Base-by-base conservation (phyloP, 768 basidiomycete species). In the Hemileccinum rubropunctum region DNA sequence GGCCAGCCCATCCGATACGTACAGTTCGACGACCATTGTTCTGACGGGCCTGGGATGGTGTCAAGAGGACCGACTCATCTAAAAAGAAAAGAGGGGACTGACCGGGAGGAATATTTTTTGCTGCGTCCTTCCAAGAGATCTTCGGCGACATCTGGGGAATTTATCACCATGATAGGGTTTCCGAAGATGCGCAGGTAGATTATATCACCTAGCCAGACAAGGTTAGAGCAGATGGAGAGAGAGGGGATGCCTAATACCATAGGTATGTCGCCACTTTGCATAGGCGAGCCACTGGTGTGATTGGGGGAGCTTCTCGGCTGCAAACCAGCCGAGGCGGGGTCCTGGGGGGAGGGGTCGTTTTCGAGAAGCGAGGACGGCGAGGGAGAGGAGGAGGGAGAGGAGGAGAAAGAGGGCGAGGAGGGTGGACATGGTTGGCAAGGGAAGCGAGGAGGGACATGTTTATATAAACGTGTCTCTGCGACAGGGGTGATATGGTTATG, bases 61-160 rank as follows among this genome's bases (percentile, higher is more conserved):
- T 36, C 6, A 27, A 43, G 26, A 27, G 43, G 42, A 33, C 28
- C 28, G 28, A 9, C 27, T 8, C 23, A 23, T 23, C 28, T 30
- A 2, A 37, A 48, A 32, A 27, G 40, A 48, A 32, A 27, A 37
- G 39, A 21, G 11, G 39, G 18, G 13, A 51, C 50, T 21, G 33
- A 61, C 61, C 61, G 62, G 15, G 72, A 76, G 15, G 77, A 77
- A 55, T 77, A 80, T 3, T 66, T 73, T 42, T 51, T 62, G 35
- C 75, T 70, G 36, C 76, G 68, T 45, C 69, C 76, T 54, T 80
- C 76, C 23, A 80, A 63, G 7, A 80, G 69, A 26, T 79, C 76
- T 14, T 66, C 58, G 13, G 73, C 69, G 2, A 65, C 72, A 50
- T 64, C 55, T 30, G 68, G 63, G 13, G 77, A 72, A 51, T 77